A percentile compares a stretch with the other conserved stretches of the same genome.
Conservation (phyloP, 768 basidiomycete species). For the Boletellus sp. region DNA sequence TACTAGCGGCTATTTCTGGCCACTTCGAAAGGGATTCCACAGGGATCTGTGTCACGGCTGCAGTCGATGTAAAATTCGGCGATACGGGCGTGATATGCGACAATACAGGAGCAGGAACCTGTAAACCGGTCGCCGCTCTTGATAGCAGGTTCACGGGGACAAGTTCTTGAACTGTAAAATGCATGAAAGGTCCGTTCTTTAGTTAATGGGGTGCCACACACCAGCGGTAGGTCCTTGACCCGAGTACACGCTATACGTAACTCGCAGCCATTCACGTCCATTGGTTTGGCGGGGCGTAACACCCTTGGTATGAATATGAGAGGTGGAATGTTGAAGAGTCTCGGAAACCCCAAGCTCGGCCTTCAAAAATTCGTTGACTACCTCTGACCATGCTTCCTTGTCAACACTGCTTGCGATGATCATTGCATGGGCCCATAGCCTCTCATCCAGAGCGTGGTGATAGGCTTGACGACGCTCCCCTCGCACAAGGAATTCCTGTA, state of each 20-base stretch:
- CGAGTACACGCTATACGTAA: conserved; percentile 79
- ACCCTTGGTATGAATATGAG: conserved; percentile 20
- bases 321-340: conserved; percentile 11
- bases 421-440: conserved; percentile 94
- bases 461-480: conserved; percentile 88
- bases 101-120: conserved; percentile 32
- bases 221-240: conserved; percentile 78
- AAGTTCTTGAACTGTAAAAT: conserved; percentile 64
- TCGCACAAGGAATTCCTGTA: conserved; percentile 73
- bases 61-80: conserved; percentile 53
- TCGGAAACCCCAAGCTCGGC: conserved; percentile 60
- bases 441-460: conserved; percentile 82
- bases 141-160: conserved; percentile 55
- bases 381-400: conserved; percentile 91
- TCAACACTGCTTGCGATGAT: conserved; percentile 90
- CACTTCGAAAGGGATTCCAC: conserved; percentile 67
- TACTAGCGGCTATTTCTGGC: conserved; percentile 83
- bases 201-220: conserved; percentile 29
- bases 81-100: conserved; percentile 54
- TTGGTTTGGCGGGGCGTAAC: conserved; percentile 30
- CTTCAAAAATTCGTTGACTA: conserved; percentile 78
- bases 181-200: conserved; percentile 2
- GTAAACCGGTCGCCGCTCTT: conserved; percentile 36
- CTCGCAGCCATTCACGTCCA: conserved; percentile 70
- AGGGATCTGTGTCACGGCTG: conserved; percentile 48